phyloP scores from a whole-genome alignment of 345 rosid species.

The Anastatica hierochuntica region DNA sequence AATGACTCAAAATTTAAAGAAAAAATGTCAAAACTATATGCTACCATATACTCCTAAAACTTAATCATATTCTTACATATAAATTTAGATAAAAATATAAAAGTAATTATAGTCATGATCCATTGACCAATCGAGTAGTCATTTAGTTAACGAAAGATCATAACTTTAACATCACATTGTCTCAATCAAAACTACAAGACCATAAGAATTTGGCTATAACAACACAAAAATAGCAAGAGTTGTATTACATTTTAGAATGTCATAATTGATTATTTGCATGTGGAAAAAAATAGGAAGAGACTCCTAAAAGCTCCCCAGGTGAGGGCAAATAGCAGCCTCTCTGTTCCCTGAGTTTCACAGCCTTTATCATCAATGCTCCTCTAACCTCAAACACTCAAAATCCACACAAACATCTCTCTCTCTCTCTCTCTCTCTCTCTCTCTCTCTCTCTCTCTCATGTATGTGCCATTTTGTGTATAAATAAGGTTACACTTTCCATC shows the following conservation, averaged over 20 bases:
- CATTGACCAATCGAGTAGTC: conserved; percentile 22
- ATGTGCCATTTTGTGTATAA: conserved; percentile 19
- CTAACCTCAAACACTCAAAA: conserved; percentile 30
- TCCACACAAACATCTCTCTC: neutral
- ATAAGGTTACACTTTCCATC: conserved; percentile 23
- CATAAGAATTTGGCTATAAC: conserved; percentile 18
- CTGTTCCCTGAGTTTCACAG: conserved; percentile 30
- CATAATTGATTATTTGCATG: neutral
- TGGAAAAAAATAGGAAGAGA: conserved; percentile 3
- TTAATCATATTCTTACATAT: too few relatives aligned
- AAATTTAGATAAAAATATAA: too few relatives aligned
- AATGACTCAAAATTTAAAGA: too few relatives aligned
- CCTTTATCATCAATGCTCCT: conserved; percentile 29
- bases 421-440: too few relatives aligned
- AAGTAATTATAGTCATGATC: too few relatives aligned
- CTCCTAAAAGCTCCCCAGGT: conserved; percentile 26
- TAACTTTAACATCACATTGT: conserved; percentile 23
- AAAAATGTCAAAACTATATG: too few relatives aligned
- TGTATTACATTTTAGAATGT: neutral
- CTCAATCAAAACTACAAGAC: conserved; percentile 25
- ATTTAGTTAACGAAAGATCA: conserved; percentile 20
- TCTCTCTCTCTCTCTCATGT: too few relatives aligned
- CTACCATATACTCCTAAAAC: too few relatives aligned
- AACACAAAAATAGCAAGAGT: conserved; percentile 19
- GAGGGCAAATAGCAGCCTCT: conserved; percentile 22